Evolutionary conservation across 306 rosid species (phyloP).

Genomic region (Trifolium repens): DNA sequence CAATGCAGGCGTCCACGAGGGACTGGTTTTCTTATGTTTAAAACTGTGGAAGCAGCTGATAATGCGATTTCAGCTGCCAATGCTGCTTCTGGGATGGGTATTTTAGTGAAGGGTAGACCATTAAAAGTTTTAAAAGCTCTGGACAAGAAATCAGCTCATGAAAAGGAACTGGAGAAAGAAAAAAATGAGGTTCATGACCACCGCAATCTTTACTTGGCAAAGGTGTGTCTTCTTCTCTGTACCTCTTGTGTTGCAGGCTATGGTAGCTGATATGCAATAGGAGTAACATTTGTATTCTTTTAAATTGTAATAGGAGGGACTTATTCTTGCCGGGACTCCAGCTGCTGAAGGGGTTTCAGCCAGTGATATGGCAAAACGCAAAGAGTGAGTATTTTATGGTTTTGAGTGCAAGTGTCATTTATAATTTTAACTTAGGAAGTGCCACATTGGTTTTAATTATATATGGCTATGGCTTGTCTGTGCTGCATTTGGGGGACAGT

Average conservation of each 20-base stretch:
- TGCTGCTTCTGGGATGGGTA: conserved; percentile 69
- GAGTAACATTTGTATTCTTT: conserved; percentile 41
- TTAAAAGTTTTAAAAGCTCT: conserved; percentile 80
- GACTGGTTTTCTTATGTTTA: conserved; percentile 92
- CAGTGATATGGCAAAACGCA: conserved; percentile 81
- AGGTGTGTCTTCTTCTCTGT: conserved; percentile 56
- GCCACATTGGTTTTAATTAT: conserved; percentile 18
- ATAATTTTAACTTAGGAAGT: conserved; percentile 7
- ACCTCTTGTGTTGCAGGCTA: conserved; percentile 2
- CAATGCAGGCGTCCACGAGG: conserved; percentile 89
- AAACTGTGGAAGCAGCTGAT: conserved; percentile 69
- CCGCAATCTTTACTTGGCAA: conserved; percentile 84
- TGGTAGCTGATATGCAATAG: conserved; percentile 33
- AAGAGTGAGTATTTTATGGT: conserved; percentile 63
- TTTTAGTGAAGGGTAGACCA: conserved; percentile 80
- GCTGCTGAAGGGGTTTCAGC: conserved; percentile 97
- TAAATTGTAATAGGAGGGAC: conserved; percentile 76
- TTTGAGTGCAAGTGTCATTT: conserved; percentile 29
- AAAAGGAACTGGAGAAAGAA: conserved; percentile 73
- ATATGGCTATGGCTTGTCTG: not conserved
- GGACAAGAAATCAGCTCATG: conserved; percentile 91
- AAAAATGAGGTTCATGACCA: conserved; percentile 76
- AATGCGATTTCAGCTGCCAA: conserved; percentile 77
- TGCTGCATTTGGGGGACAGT: conserved; percentile 5
- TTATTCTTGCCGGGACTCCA: conserved; percentile 82